Base-by-base conservation (phyloP, 2,329 filamentous ascomycete genomes). In the Aspergillus sp. region DNA sequence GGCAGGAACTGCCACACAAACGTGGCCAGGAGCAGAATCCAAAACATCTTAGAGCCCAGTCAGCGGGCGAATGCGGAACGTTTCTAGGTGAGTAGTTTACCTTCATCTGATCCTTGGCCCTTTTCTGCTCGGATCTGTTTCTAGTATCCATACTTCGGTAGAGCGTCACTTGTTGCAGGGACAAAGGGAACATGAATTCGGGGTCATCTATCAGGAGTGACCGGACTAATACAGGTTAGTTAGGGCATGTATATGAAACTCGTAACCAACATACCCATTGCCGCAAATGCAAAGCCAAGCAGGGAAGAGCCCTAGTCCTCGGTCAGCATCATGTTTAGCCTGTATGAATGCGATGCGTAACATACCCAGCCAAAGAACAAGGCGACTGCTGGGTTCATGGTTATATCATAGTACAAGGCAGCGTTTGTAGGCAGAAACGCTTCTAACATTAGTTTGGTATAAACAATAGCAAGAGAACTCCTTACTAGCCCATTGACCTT, bases 1-100 rank as follows among this genome's bases (percentile, higher is more conserved):
- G 84, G 84, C 0, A 87, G 69, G 58, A 87, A 86, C 57, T 87
- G 83, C 84, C 85, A 87, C 0, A 85, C 61, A 0, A 80, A 83
- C 53, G 85, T 76, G 4, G 75, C 83, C 0, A 80, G 57, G 0
- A 87, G 72, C 0, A 79, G 76, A 9, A 75, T 68, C 69, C 85
- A 86, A 69, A 87, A 86, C 32, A 22, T 17, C 45, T 48, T 17
- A 17, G 20, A 26, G 11, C 32, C 26, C 8, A 17, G 18, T 45
- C 26, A 26, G 8, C 13, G 13, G 41, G 11, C n/a, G 13, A 22
- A 9, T 30, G 26, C 20, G 5, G 5, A 15, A 3, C 17, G 13
- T 9, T 6, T 4, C 2, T 7, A 20, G 20, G 9, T 1, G 20
- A 11, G 9, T 11, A 9, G 9, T 20, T 4, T 50, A 86, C 75